phyloP scores from a whole-genome alignment of 805 yeast species.

The Yarrowia divulgata region DNA sequence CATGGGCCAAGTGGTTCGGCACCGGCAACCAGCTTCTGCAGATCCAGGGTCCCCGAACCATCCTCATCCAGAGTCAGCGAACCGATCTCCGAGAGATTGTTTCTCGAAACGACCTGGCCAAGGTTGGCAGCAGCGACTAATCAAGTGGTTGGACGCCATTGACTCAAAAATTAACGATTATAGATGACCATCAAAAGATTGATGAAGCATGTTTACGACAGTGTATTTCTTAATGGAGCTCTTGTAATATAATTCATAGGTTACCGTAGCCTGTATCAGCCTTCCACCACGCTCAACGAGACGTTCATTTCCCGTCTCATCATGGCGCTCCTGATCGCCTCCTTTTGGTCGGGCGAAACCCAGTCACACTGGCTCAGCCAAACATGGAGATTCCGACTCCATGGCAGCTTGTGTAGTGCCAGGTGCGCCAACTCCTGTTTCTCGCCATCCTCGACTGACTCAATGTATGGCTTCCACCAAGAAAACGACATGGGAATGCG shows the following conservation, averaged over 20 bases:
- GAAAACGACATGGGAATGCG: conserved; percentile 8
- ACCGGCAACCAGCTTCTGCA: conserved; percentile 31
- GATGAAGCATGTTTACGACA: conserved; percentile 3
- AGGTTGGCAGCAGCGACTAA: conserved; percentile 24
- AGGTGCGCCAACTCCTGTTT: not conserved
- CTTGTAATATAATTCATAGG: not conserved
- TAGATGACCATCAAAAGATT: conserved; percentile 28
- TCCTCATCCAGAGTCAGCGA: conserved; percentile 38
- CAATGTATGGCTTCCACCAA: conserved; percentile 29
- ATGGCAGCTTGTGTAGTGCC: conserved; percentile 15
- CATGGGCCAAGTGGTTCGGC: conserved; percentile 39
- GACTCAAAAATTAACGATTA: conserved; percentile 28
- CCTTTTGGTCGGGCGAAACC: conserved; percentile 6
- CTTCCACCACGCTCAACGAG: not conserved
- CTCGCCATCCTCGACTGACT: not conserved
- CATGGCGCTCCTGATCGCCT: not conserved
- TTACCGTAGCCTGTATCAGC: not conserved
- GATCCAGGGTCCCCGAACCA: conserved; percentile 38
- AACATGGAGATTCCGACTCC: conserved; percentile 24
- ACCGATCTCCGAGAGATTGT: conserved; percentile 29
- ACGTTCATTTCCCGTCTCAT: conserved; percentile 28
- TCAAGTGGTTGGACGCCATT: not conserved
- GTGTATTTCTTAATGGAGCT: not conserved
- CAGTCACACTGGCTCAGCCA: conserved; percentile 22
- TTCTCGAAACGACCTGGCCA: conserved; percentile 27